Percentiles rank a stretch among this genome's conserved stretches.
These are phyloP conservation scores for Podosphaera xanthii DNA, from an alignment of 2,329 filamentous ascomycete species.

Conservation along the genomic window DNA sequence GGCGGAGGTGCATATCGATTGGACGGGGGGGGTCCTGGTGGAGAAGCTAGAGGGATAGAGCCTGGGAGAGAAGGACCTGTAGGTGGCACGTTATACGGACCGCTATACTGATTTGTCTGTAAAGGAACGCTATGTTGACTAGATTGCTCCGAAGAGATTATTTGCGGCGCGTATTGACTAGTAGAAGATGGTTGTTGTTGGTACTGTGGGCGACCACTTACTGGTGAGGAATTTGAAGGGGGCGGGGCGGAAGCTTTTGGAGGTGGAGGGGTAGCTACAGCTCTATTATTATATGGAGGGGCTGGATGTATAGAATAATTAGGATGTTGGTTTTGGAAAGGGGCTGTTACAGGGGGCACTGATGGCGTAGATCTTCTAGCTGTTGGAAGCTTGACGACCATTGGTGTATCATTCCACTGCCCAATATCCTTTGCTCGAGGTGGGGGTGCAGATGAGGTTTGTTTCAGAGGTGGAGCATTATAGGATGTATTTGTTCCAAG, in stretches of 20 bases:
- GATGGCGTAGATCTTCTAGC: constrained; percentile 44
- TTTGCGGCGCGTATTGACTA: constrained; percentile 41
- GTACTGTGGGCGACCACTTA: constrained; percentile 26
- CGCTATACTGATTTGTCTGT: constrained; percentile 49
- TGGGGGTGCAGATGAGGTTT: constrained; percentile 47
- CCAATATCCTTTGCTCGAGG: constrained; percentile 48
- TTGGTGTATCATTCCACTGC: constrained; percentile 88
- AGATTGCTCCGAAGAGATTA: constrained; percentile 21
- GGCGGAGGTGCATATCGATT: constrained; percentile 25
- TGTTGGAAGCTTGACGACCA: constrained; percentile 53
- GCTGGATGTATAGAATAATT: constrained; percentile 31
- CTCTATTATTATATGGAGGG: constrained; percentile 34
- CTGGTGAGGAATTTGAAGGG: constrained; percentile 49
- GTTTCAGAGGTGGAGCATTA: constrained; percentile 38
- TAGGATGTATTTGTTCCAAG: constrained; percentile 18
- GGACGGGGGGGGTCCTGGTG: constrained; percentile 28
- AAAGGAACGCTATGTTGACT: constrained; percentile 21
- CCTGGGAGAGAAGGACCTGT: constrained; percentile 21
- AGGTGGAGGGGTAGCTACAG: constrained; percentile 48
- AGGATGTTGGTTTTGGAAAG: constrained; percentile 28
- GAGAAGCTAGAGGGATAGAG: constrained; percentile 43
- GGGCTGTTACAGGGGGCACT: constrained; percentile 42
- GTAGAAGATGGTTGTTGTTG: constrained; percentile 29
- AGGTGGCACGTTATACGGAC: constrained; percentile 69
- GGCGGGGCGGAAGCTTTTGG: constrained; percentile 54